phyloP scores from a whole-genome alignment of 441 rosid species.

The Gossypium gossypioides region DNA sequence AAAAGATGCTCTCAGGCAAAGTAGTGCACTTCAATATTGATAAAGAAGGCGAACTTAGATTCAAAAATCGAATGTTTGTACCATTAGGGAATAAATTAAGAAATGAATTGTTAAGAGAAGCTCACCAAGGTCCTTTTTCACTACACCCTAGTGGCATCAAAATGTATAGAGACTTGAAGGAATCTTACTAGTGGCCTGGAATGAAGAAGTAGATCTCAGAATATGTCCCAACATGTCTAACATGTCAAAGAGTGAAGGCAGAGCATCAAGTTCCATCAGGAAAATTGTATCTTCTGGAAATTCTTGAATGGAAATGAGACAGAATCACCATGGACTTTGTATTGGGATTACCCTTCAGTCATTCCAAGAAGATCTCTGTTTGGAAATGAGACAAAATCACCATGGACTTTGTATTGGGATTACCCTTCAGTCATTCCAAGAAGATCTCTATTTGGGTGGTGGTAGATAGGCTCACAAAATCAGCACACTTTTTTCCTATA shows the following conservation, averaged over 20 bases:
- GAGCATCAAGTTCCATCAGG: background rate
- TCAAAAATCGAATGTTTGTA: background rate
- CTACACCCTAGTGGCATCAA: background rate
- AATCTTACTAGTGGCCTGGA: background rate
- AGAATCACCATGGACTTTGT: background rate
- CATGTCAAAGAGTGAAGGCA: background rate
- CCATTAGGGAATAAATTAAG: background rate
- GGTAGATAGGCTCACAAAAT: background rate
- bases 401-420: background rate
- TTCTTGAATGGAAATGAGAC: too few species aligned
- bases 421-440: background rate
- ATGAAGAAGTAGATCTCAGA: too few species aligned
- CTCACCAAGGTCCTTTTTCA: background rate
- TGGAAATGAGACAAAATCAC: background rate
- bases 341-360: background rate
- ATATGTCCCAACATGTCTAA: background rate
- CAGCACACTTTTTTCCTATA: background rate
- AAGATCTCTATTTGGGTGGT: background rate
- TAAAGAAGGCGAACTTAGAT: background rate
- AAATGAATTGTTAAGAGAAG: background rate
- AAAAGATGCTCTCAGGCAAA: background rate
- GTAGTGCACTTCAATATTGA: background rate
- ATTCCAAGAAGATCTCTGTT: background rate
- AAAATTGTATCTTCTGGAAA: background rate
- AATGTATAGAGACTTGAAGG: background rate